Percentiles rank a stretch among this genome's conserved stretches.
Conservation (phyloP, 2,329 filamentous ascomycete species). For the Alternaria hordeiaustralica region DNA sequence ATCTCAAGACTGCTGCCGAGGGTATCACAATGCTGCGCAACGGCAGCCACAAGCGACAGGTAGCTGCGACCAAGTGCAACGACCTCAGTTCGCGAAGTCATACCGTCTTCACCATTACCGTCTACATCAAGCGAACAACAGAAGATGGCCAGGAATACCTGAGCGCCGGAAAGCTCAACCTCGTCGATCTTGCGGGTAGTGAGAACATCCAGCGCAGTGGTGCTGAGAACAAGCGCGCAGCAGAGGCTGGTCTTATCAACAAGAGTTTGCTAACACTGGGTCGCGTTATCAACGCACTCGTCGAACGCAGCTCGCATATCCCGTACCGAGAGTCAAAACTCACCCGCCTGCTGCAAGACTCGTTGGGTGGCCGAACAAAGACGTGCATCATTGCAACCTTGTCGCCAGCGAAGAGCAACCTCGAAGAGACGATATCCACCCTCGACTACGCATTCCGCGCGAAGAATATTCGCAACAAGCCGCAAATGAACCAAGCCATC, state of each 20-base stretch:
- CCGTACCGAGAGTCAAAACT: conserved; percentile 95
- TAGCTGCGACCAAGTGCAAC: conserved; percentile 99
- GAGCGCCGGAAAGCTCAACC: conserved; percentile 89
- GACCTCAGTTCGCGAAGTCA: conserved; percentile 96
- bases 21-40: conserved; percentile 88
- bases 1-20: conserved; percentile 83
- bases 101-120: conserved; percentile 95
- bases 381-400: conserved; percentile 98
- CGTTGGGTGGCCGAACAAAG: conserved; percentile 91
- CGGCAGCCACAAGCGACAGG: conserved; percentile 92
- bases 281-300: conserved; percentile 95
- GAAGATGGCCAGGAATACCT: conserved; percentile 90
- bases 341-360: conserved; percentile 93
- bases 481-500: conserved; percentile 88
- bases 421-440: conserved; percentile 98
- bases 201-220: conserved; percentile 98
- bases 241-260: conserved; percentile 96
- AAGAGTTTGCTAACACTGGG: conserved; percentile 95
- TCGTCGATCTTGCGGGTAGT: conserved; percentile 95
- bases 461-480: conserved; percentile 98
- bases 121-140: conserved; percentile 80
- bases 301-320: conserved; percentile 88
- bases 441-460: conserved; percentile 97
- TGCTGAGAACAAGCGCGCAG: conserved; percentile 95
- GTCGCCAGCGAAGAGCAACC: conserved; percentile 90